These are phyloP conservation scores for Arabidopsis suecica DNA, from an alignment of 345 rosid species.

Conservation along the genomic window DNA sequence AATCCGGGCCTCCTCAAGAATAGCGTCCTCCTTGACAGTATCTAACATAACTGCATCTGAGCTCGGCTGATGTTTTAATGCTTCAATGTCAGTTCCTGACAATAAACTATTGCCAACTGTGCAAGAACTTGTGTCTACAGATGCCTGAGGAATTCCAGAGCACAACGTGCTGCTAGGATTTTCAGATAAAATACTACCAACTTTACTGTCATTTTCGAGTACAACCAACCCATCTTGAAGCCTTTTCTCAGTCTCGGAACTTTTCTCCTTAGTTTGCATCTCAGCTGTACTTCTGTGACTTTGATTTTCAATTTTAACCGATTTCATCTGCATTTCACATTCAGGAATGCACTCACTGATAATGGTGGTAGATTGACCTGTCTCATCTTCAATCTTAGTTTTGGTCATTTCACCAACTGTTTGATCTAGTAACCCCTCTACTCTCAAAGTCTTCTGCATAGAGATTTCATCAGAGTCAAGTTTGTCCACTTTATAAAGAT, in stretches of 20 bases:
- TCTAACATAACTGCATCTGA: slow-evolving; percentile 51
- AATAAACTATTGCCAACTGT: slow-evolving; percentile 52
- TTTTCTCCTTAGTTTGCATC: slow-evolving; percentile 48
- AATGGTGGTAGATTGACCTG: slow-evolving; percentile 36
- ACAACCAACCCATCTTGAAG: slow-evolving; percentile 48
- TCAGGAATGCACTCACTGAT: slow-evolving; percentile 18
- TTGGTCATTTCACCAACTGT: slow-evolving; percentile 52
- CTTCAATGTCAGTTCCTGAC: slow-evolving; percentile 42
- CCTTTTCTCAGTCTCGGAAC: slow-evolving; percentile 46
- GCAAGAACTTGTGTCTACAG: slow-evolving; percentile 41
- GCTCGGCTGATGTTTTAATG: slow-evolving; percentile 50
- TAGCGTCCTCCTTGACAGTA: slow-evolving; percentile 74
- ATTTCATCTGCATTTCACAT: too few species aligned
- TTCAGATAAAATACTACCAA: slow-evolving; percentile 39
- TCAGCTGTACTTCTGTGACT: slow-evolving; percentile 45
- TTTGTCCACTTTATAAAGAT: slow-evolving; percentile 49
- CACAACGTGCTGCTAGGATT: slow-evolving; percentile 36
- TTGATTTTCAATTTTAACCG: slow-evolving; percentile 12
- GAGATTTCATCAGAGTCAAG: slow-evolving; percentile 48
- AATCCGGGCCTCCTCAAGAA: slow-evolving; percentile 84
- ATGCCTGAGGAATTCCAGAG: slow-evolving; percentile 44
- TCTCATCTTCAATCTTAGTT: slow-evolving; percentile 50
- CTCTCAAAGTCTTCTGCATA: slow-evolving; percentile 44
- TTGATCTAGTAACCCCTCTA: slow-evolving; percentile 47
- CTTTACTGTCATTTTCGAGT: slow-evolving; percentile 47